Evolutionary conservation across 108 stramenopile genomes (phyloP).

Genomic region (Cyclotella sp.): DNA sequence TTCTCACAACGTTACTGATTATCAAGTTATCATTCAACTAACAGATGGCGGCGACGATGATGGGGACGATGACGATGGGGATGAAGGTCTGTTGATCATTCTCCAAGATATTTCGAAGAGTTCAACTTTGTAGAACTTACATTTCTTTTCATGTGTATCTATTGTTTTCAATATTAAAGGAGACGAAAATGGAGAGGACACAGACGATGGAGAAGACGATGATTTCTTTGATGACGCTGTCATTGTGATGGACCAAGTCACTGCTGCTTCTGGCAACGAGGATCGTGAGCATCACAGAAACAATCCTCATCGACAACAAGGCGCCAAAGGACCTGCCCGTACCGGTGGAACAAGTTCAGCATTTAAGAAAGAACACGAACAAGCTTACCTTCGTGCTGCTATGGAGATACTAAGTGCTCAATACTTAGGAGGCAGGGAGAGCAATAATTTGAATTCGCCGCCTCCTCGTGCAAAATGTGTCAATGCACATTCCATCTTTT

Average conservation of each 20-base stretch:
- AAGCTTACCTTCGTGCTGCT: conserved; percentile 58
- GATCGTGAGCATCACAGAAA: conserved; percentile 18
- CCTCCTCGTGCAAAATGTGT: background rate
- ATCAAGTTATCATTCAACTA: background rate
- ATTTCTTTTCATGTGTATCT: background rate
- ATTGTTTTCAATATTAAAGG: background rate
- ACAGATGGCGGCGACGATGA: background rate
- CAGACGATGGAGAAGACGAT: conserved; percentile 28
- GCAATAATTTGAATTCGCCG: background rate
- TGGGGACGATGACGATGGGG: conserved; percentile 29
- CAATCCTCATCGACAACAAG: conserved; percentile 39
- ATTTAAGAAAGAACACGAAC: conserved; percentile 54
- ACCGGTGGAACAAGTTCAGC: background rate
- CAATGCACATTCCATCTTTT: conserved; percentile 13
- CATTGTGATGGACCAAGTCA: conserved; percentile 44
- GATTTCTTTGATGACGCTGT: conserved; percentile 58
- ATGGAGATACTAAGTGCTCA: conserved; percentile 67
- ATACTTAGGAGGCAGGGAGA: conserved; percentile 26
- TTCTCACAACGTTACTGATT: background rate
- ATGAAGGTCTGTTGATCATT: conserved; percentile 14
- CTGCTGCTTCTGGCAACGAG: conserved; percentile 3
- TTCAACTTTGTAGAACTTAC: background rate
- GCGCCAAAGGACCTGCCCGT: conserved; percentile 1
- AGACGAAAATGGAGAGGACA: conserved; percentile 45
- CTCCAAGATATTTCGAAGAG: too few species aligned